Percentiles rank a stretch among this genome's conserved stretches.
Evolutionary conservation across 805 yeast species (phyloP).

Genomic region (Peterozyma toletana): DNA sequence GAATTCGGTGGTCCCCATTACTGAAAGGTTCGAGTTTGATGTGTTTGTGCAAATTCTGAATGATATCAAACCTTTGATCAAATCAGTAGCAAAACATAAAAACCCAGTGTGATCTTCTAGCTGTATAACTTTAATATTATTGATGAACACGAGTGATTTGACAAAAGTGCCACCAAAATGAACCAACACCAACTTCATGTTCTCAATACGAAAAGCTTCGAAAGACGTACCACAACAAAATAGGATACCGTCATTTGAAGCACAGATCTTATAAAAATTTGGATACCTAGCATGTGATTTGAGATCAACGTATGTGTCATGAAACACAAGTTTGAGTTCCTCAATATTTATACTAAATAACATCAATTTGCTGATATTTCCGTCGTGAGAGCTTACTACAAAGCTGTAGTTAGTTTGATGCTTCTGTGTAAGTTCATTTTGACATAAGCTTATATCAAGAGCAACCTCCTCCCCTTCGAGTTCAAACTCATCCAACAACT

Average conservation of each 20-base stretch:
- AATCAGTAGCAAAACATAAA: too few relatives aligned
- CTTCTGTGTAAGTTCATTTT: not conserved
- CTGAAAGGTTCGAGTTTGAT: too few relatives aligned
- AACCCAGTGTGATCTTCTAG: too few relatives aligned
- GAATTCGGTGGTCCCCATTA: too few relatives aligned
- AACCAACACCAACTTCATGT: not conserved
- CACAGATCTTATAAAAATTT: not conserved
- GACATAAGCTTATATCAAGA: not conserved
- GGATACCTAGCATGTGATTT: not conserved
- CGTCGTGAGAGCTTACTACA: not conserved
- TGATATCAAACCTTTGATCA: too few relatives aligned
- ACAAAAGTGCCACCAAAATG: not conserved
- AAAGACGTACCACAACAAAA: not conserved
- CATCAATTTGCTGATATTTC: not conserved
- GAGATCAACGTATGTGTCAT: not conserved
- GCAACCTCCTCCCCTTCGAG: not conserved
- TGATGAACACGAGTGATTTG: not conserved
- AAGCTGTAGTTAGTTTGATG: slow-evolving; percentile 2
- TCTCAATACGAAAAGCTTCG: not conserved
- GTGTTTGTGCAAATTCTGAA: too few relatives aligned
- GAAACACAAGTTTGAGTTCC: slow-evolving; percentile 4
- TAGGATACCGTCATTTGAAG: not conserved
- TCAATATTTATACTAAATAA: slow-evolving; percentile 2
- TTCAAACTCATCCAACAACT: not conserved
- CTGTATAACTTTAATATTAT: too few relatives aligned